Evolutionary conservation across 306 rosid genomes (phyloP).

Genomic region (Benincasa hispida): DNA sequence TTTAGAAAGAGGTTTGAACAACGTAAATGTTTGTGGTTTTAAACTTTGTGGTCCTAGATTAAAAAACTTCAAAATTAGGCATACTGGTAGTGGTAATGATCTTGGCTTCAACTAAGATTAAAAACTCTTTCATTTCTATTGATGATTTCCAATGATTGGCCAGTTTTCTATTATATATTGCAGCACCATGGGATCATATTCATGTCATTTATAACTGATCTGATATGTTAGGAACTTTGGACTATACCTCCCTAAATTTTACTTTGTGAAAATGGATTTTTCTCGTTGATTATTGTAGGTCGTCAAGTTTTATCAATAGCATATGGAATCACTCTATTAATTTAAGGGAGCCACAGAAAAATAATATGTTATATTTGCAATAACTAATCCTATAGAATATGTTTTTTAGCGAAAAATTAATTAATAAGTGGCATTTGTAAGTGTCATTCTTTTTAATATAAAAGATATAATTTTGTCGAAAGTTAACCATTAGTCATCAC

Average conservation of each 20-base stretch:
- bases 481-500: too few species aligned
- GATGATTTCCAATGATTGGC: too few species aligned
- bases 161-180: too few species aligned
- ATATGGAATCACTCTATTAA: not conserved
- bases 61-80: not conserved
- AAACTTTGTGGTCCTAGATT: not conserved
- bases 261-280: not conserved
- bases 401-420: too few species aligned
- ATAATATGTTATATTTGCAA: not conserved
- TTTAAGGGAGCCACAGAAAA: not conserved
- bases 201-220: too few species aligned
- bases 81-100: not conserved
- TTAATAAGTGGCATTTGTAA: too few species aligned
- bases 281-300: not conserved
- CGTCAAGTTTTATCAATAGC: not conserved
- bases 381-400: not conserved
- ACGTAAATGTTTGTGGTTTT: not conserved
- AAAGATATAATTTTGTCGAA: too few species aligned
- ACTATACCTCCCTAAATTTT: not conserved
- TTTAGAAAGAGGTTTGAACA: too few species aligned
- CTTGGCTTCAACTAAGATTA: not conserved
- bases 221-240: not conserved
- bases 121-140: not conserved
- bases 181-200: too few species aligned
- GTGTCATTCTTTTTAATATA: too few species aligned